These are phyloP conservation scores for Vitellaria paradoxa DNA, from an alignment of 179 eudicot genomes.

Conservation along the genomic window DNA sequence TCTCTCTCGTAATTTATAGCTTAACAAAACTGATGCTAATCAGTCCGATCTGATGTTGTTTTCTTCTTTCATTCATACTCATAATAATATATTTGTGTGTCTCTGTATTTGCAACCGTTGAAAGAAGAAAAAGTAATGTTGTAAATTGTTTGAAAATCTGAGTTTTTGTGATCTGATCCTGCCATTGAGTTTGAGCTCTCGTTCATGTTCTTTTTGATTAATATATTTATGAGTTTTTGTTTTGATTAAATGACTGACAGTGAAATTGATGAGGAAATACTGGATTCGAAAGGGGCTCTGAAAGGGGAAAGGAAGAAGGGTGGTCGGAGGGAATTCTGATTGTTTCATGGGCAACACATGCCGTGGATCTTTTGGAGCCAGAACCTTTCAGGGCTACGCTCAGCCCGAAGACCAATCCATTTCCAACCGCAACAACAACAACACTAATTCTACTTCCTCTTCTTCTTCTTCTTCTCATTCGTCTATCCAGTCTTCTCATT, in stretches of 20 bases:
- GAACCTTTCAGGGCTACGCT: slow-evolving; percentile 43
- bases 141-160: background rate
- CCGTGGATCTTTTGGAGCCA: slow-evolving; percentile 67
- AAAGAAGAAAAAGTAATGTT: background rate
- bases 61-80: background rate
- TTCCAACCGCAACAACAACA: slow-evolving; percentile 37
- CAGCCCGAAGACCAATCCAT: slow-evolving; percentile 55
- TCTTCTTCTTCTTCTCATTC: background rate
- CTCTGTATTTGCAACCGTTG: background rate
- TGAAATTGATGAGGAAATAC: background rate
- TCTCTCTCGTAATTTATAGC: no score
- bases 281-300: slow-evolving; percentile 20
- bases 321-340: background rate
- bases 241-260: no score
- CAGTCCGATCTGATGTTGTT: background rate
- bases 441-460: no score
- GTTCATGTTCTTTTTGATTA: background rate
- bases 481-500: slow-evolving; percentile 37
- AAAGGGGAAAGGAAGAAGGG: background rate
- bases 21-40: background rate
- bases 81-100: background rate
- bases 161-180: background rate
- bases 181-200: background rate
- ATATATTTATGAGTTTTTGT: background rate
- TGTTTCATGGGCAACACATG: slow-evolving; percentile 97